A percentile compares a stretch with the other conserved stretches of the same genome.
phyloP scores from a whole-genome alignment of 768 basidiomycete species.

The Neoboletus subvelutipes region DNA sequence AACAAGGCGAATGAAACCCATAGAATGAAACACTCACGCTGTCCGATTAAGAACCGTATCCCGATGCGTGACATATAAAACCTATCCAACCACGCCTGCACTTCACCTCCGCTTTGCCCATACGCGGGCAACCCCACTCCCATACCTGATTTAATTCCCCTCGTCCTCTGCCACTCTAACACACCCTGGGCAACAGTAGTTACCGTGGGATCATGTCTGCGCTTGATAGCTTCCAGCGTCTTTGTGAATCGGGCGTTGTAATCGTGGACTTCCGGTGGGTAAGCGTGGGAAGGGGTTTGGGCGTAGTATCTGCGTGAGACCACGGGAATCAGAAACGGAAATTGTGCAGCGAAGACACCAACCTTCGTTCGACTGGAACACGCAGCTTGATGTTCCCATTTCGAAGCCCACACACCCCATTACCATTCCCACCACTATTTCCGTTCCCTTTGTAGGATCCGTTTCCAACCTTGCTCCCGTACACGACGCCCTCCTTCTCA shows the following conservation, averaged over 20 bases:
- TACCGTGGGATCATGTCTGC: slow-evolving; percentile 93
- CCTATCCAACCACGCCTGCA: slow-evolving; percentile 95
- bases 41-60: slow-evolving; percentile 94
- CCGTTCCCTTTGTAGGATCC: slow-evolving; percentile 18
- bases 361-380: slow-evolving; percentile 20
- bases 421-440: slow-evolving; percentile 22
- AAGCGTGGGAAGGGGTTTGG: slow-evolving; percentile 61
- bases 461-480: slow-evolving; percentile 13
- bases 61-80: slow-evolving; percentile 96
- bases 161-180: slow-evolving; percentile 85
- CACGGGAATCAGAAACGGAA: slow-evolving; percentile 5
- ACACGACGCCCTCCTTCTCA: slow-evolving; percentile 9
- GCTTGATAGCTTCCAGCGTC: slow-evolving; percentile 84
- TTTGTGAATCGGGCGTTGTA: slow-evolving; percentile 92
- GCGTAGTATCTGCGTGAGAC: slow-evolving; percentile 72
- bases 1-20: background rate
- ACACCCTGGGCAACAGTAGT: slow-evolving; percentile 96
- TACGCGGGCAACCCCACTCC: slow-evolving; percentile 31
- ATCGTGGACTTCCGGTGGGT: slow-evolving; percentile 91
- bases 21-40: slow-evolving; percentile 56
- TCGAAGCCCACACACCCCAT: slow-evolving; percentile 13
- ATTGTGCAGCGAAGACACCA: background rate
- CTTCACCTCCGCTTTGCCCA: slow-evolving; percentile 76
- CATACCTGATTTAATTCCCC: slow-evolving; percentile 27
- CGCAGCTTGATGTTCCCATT: slow-evolving; percentile 17